These are phyloP conservation scores for Colletotrichum sp. DNA, from an alignment of 2,329 filamentous ascomycete species.

Conservation along the genomic window DNA sequence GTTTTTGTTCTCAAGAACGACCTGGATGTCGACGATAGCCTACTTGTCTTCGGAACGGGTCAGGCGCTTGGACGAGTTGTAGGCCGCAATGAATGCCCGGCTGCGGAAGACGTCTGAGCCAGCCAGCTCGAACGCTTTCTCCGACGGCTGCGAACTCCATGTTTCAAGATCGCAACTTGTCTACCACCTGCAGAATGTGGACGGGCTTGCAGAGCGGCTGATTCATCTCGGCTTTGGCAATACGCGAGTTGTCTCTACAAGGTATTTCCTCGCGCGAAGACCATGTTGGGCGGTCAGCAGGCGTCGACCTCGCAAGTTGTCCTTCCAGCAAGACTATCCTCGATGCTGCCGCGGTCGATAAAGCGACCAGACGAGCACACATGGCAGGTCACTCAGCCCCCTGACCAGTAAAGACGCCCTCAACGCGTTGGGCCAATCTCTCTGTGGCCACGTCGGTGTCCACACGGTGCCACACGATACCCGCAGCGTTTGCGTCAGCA, in stretches of 20 bases:
- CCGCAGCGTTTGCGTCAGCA: background rate
- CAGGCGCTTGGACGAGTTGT: constrained; percentile 24
- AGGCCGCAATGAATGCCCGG: constrained; percentile 24
- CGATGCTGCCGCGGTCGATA: background rate
- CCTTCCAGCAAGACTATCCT: background rate
- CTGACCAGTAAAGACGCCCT: background rate
- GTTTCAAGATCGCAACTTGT: background rate
- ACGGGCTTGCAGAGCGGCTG: background rate
- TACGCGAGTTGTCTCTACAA: background rate
- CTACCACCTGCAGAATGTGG: background rate
- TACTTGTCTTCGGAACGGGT: constrained; percentile 18
- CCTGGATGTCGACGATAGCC: background rate
- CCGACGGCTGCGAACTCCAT: background rate
- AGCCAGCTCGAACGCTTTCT: constrained; percentile 18
- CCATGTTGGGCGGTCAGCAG: background rate
- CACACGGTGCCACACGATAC: background rate
- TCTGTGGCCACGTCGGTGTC: background rate
- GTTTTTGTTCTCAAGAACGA: background rate
- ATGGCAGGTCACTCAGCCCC: background rate
- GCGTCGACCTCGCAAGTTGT: background rate
- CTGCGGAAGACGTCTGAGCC: constrained; percentile 12
- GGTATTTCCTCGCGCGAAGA: background rate
- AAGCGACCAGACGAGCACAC: background rate
- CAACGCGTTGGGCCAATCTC: background rate
- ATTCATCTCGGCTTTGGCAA: background rate